Evolutionary conservation across 108 stramenopile genomes (phyloP), one percentile per base, ranked within the genome.

Genomic region (Fistulifera pelliculosa): DNA sequence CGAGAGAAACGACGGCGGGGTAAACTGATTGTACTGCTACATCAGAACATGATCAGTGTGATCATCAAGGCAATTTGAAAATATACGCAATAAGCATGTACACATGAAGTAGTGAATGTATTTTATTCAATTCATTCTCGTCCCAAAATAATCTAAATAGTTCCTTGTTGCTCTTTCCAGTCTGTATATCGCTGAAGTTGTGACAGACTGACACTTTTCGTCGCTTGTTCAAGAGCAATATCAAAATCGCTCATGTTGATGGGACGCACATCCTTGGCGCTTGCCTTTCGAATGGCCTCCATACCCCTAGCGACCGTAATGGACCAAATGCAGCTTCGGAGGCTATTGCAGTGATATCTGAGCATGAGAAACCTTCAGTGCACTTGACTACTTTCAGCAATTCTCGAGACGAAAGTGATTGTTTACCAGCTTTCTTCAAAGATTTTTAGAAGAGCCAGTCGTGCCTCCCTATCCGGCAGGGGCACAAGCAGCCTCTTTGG

Each of bases 401-500:
- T 0, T 79, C 68, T 14, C 50, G 35, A 21, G 41, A 35, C 2
- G 54, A 43, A 38, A 82, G 13, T 40, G 25, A 43, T 38, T 73
- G 70, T 17, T 68, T 54, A 6, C 71, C 74, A 0, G 78, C 52
- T 43, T 75, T 74, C 47, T 65, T 54, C 44, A 81, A 55, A 1
- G 80, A 54, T 0, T 73, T 67, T n/a, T 67, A 56, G 13, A 82
- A 87, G 38, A 11, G 55, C 73, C 53, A 48, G 71, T 23, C 81
- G 61, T 11, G 80, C 69, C 1, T 72, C 87, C 4, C 50, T 52
- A 44, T 79, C 89, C 0, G 97, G 97, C 31, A 98, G 73, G 0
- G 93, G 89, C 35, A 98, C 87, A 54, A 90, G 92, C 35, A 98
- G 86, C 7, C 95, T 79, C 61, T 90, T 77, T 45, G 94, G 94